Evolutionary conservation across 2,329 filamentous ascomycete species (phyloP).

Genomic region (Gremmenia infestans): DNA sequence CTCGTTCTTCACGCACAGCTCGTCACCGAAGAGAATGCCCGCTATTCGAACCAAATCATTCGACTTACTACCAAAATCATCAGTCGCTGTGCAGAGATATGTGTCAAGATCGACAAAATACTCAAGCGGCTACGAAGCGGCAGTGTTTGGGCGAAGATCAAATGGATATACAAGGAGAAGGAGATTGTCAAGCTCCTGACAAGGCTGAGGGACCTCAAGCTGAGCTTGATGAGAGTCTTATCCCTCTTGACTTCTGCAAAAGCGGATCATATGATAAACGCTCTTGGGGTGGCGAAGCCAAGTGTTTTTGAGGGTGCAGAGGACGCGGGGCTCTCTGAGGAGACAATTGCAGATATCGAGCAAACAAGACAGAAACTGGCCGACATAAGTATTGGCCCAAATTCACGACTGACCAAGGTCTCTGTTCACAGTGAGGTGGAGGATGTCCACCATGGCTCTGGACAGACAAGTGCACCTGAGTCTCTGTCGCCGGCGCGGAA

Average conservation of each 20-base stretch:
- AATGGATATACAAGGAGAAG: constrained; percentile 22
- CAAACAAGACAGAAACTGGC: constrained; percentile 6
- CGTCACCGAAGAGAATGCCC: constrained; percentile 9
- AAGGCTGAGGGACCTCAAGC: constrained; percentile 17
- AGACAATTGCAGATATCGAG: constrained; percentile 12
- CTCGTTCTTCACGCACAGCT: constrained; percentile 11
- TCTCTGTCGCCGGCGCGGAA: neutral
- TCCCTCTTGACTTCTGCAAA: constrained; percentile 11
- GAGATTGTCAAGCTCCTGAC: constrained; percentile 16
- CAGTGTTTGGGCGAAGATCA: constrained; percentile 11
- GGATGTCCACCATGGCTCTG: neutral
- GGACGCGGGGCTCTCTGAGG: neutral
- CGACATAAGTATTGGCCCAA: neutral
- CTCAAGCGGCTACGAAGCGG: constrained; percentile 10
- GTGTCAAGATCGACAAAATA: constrained; percentile 16
- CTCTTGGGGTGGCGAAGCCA: constrained; percentile 7
- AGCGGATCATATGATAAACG: constrained; percentile 17
- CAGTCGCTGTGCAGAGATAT: constrained; percentile 17
- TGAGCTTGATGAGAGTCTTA: constrained; percentile 15
- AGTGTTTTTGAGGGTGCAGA: constrained; percentile 10
- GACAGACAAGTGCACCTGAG: neutral
- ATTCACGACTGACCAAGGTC: neutral
- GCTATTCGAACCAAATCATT: constrained; percentile 14
- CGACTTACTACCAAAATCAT: constrained; percentile 17
- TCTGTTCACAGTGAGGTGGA: neutral